Evolutionary conservation across 768 basidiomycete species (phyloP).

Genomic region (Suillus subalutaceus): DNA sequence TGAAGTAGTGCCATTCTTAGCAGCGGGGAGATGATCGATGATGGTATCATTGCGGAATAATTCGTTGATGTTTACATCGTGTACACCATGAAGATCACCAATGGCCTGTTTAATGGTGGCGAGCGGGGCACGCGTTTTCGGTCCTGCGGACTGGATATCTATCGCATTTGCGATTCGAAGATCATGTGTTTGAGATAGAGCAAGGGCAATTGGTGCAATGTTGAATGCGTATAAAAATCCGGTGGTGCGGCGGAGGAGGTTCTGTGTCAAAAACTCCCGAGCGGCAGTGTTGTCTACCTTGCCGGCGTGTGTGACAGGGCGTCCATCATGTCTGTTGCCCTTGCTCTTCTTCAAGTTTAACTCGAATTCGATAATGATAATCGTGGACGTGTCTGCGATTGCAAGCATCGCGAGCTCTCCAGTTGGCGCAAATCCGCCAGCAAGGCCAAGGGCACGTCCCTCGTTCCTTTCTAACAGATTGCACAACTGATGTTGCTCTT

Average conservation of each 20-base stretch:
- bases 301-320: constrained; percentile 19
- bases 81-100: constrained; percentile 1
- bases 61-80: constrained; percentile 21
- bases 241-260: constrained; percentile 30
- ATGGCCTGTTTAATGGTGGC: constrained; percentile 22
- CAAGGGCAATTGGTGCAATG: constrained; percentile 32
- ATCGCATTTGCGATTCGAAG: constrained; percentile 38
- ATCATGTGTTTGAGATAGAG: constrained; percentile 32
- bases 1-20: constrained; percentile 14
- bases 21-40: neutral
- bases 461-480: constrained; percentile 34
- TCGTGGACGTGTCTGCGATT: constrained; percentile 28
- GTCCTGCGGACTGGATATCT: constrained; percentile 30
- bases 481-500: constrained; percentile 24
- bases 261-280: constrained; percentile 30
- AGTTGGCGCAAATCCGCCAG: constrained; percentile 23
- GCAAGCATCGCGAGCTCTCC: constrained; percentile 30
- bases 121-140: constrained; percentile 20
- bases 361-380: constrained; percentile 31
- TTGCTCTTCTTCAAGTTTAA: constrained; percentile 36
- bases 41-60: constrained; percentile 15
- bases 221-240: constrained; percentile 35
- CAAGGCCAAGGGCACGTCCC: constrained; percentile 35
- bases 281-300: constrained; percentile 15
- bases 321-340: constrained; percentile 26